phyloP scores from a whole-genome alignment of 768 basidiomycete genomes.

The Megacollybia marginata region DNA sequence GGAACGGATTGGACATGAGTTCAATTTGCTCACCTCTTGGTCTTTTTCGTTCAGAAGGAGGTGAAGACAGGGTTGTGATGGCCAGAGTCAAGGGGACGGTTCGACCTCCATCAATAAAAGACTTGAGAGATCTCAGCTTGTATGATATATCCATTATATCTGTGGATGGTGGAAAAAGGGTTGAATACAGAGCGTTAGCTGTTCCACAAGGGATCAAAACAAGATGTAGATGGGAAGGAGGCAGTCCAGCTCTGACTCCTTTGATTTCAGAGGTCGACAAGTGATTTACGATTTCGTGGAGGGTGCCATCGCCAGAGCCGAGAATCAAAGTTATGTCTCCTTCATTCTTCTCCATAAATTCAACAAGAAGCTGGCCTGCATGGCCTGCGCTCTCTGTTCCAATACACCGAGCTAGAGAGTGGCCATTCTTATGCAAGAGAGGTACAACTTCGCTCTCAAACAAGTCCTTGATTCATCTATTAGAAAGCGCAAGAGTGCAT shows the following conservation, averaged over 20 bases:
- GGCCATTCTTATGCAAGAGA: conserved; percentile 37
- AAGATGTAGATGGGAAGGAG: conserved; percentile 27
- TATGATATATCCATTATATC: conserved; percentile 23
- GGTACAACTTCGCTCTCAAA: conserved; percentile 60
- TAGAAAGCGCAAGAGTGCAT: background rate
- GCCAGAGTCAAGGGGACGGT: conserved; percentile 46
- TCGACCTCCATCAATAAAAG: conserved; percentile 33
- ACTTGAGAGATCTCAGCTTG: conserved; percentile 48
- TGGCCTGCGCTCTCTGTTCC: conserved; percentile 47
- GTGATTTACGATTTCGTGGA: conserved; percentile 79
- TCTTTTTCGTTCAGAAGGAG: conserved; percentile 16
- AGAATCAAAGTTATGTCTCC: conserved; percentile 22
- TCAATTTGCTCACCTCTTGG: conserved; percentile 13
- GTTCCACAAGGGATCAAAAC: conserved; percentile 70
- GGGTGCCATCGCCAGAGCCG: conserved; percentile 86
- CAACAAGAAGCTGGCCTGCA: conserved; percentile 40
- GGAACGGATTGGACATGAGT: background rate
- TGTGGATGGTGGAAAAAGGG: conserved; percentile 53
- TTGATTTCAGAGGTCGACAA: conserved; percentile 26
- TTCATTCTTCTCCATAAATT: conserved; percentile 27
- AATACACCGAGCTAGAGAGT: conserved; percentile 30
- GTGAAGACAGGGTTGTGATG: conserved; percentile 35
- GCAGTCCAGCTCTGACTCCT: conserved; percentile 10
- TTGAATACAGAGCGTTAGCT: conserved; percentile 87
- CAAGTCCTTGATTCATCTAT: conserved; percentile 26